These are phyloP conservation scores for Tolypocladium ophioglossoides DNA, from an alignment of 2,329 filamentous ascomycete genomes.

Conservation along the genomic window DNA sequence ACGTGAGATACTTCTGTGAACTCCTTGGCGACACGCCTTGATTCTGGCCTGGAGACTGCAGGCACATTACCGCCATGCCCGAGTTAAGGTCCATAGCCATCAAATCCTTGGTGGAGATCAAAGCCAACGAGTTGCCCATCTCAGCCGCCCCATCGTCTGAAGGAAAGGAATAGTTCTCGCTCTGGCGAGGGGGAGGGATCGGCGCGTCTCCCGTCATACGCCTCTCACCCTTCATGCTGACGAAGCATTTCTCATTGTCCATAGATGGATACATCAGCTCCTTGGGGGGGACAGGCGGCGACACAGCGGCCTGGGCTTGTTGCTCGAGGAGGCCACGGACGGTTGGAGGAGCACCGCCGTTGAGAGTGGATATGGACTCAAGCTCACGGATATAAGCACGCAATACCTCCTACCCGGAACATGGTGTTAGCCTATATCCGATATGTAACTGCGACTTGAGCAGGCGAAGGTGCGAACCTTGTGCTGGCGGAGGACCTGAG, in stretches of 20 bases:
- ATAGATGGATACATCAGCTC: constrained; percentile 16
- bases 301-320: constrained; percentile 17
- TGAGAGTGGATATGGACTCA: constrained; percentile 35
- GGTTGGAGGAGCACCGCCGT: constrained; percentile 34
- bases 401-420: constrained; percentile 37
- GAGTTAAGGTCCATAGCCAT: constrained; percentile 35
- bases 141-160: constrained; percentile 25
- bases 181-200: constrained; percentile 12
- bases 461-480: constrained; percentile 33
- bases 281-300: constrained; percentile 6
- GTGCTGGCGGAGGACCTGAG: constrained; percentile 42
- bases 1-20: constrained; percentile 21
- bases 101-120: constrained; percentile 45
- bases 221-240: constrained; percentile 27
- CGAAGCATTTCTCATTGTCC: constrained; percentile 30
- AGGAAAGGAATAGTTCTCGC: constrained; percentile 24
- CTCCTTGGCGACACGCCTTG: constrained; percentile 25
- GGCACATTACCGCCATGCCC: constrained; percentile 29
- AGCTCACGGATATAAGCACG: constrained; percentile 52
- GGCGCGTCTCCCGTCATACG: constrained; percentile 22
- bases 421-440: neutral
- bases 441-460: neutral
- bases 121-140: constrained; percentile 25
- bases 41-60: constrained; percentile 22
- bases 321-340: constrained; percentile 43